Evolutionary conservation across 768 basidiomycete species (phyloP), one percentile per base, ranked within the genome.

Genomic region (Termitomyces sp.): DNA sequence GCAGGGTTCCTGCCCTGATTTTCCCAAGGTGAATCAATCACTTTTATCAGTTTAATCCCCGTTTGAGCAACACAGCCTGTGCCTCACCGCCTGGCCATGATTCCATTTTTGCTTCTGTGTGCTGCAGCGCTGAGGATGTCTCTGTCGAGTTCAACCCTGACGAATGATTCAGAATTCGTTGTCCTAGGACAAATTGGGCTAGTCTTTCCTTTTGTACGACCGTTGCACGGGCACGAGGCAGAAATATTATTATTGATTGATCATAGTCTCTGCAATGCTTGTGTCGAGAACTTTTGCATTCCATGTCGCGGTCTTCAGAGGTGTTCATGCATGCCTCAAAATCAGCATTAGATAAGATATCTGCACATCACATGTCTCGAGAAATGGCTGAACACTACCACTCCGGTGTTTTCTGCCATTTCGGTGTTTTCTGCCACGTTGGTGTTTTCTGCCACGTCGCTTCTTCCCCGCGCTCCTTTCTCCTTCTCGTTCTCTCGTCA

Each of bases 341-440:
- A 39, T 39, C 39, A 39, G 8, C 39, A 32, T 52, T n/a, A 51
- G 44, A 46, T 56, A 56, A 56, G 36, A 57, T 52, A 46, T n/a
- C 31, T 55, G 46, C 9, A 18, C 34, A 55, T 60, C 59, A 60
- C 58, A 60, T 57, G 59, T 14, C 24, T 46, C 26, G 24, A 20
- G 20, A 24, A 34, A 8, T n/a, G 8, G 12, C 50, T 27, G 46
- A 46, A 18, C 39, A 52, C 34, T 36, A 51, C 51, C 26, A 41
- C 51, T 27, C 39, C 31, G 10, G 50, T n/a, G 24, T 18, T 49
- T 50, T 46, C 44, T 60, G 63, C 61, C 64, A 63, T 62, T 60
- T 63, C 61, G 62, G n/a, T n/a, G 24, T 18, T 49, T 50, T 46
- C 44, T 60, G 63, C 61, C 64, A 63, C 64, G 61, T 63, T 59